A percentile compares a stretch with the other conserved stretches of the same genome.
These are phyloP conservation scores for Fusarium drepaniforme DNA, from an alignment of 2,329 filamentous ascomycete species.

Conservation along the genomic window DNA sequence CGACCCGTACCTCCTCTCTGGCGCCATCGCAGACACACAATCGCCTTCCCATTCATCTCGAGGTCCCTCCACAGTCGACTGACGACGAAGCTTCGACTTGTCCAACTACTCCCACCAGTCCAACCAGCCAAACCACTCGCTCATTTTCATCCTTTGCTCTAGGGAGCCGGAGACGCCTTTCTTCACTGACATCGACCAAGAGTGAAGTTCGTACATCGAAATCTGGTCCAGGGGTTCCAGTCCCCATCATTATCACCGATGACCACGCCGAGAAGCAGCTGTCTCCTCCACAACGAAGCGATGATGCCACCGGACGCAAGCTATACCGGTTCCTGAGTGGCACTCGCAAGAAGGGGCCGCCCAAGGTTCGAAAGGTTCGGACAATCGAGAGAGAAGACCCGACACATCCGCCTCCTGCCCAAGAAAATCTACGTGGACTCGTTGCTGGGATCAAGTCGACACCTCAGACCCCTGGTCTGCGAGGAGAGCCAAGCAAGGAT, in stretches of 20 bases:
- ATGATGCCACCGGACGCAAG: slow-evolving; percentile 18
- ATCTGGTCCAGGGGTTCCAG: slow-evolving; percentile 11
- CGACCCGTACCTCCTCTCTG: slow-evolving; percentile 34
- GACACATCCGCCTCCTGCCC: slow-evolving; percentile 38
- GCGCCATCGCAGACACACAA: slow-evolving; percentile 31
- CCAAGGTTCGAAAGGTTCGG: slow-evolving; percentile 29
- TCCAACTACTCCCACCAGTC: slow-evolving; percentile 32
- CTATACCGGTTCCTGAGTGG: slow-evolving; percentile 32
- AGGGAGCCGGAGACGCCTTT: slow-evolving; percentile 32
- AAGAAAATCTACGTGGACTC: slow-evolving; percentile 1
- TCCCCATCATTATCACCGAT: slow-evolving; percentile 18
- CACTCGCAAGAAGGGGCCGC: slow-evolving; percentile 35
- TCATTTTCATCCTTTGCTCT: slow-evolving; percentile 35
- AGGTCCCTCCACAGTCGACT: slow-evolving; percentile 28
- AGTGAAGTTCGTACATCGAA: slow-evolving; percentile 31
- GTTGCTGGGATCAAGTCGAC: slow-evolving; percentile 43
- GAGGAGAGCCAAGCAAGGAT: slow-evolving; percentile 58
- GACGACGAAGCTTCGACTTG: slow-evolving; percentile 34
- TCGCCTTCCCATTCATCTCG: slow-evolving; percentile 33
- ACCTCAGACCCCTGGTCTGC: slow-evolving; percentile 53
- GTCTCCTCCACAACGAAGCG: not conserved
- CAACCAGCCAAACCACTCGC: slow-evolving; percentile 4
- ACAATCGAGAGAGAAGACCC: slow-evolving; percentile 41
- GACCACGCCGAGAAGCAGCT: slow-evolving; percentile 1
- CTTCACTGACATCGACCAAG: slow-evolving; percentile 33